A percentile compares a stretch with the other conserved stretches of the same genome.
These are phyloP conservation scores for Tremella fuciformis DNA, from an alignment of 768 basidiomycete genomes.

Conservation along the genomic window DNA sequence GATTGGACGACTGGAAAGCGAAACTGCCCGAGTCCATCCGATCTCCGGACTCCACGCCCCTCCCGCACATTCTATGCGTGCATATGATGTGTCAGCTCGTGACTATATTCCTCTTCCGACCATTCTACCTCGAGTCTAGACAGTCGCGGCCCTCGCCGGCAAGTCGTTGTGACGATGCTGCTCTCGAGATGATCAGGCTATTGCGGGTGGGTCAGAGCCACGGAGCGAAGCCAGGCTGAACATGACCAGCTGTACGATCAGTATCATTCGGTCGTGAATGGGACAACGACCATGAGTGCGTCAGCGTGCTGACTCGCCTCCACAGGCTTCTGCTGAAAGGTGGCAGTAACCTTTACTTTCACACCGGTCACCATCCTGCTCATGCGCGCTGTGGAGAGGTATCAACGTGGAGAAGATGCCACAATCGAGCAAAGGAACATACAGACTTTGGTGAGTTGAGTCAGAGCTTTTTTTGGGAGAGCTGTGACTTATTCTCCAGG, in stretches of 20 bases:
- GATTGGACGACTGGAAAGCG: constrained; percentile 1
- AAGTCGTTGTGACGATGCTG: constrained; percentile 2
- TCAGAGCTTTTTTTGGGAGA: neutral
- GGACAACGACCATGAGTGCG: constrained; percentile 3
- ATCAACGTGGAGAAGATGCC: neutral
- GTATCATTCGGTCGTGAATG: constrained; percentile 6
- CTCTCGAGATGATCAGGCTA: neutral
- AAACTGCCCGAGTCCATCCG: constrained; percentile 3
- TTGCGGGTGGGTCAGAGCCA: neutral
- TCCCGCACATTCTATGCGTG: constrained; percentile 8
- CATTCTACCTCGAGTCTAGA: constrained; percentile 4
- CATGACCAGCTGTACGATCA: constrained; percentile 7
- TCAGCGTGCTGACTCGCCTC: neutral
- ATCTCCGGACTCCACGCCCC: neutral
- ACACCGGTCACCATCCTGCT: constrained; percentile 6
- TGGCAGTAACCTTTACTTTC: constrained; percentile 6
- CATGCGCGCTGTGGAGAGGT: constrained; percentile 6
- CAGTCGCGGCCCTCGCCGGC: constrained; percentile 2
- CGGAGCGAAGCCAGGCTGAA: neutral
- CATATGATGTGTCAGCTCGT: constrained; percentile 9
- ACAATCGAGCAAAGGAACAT: neutral
- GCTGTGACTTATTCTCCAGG: too few species aligned
- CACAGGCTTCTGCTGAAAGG: neutral
- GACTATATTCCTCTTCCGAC: constrained; percentile 14
- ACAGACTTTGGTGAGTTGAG: neutral